Conservation (phyloP, 2,329 filamentous ascomycete genomes). For the Sporothrix schenckii region DNA sequence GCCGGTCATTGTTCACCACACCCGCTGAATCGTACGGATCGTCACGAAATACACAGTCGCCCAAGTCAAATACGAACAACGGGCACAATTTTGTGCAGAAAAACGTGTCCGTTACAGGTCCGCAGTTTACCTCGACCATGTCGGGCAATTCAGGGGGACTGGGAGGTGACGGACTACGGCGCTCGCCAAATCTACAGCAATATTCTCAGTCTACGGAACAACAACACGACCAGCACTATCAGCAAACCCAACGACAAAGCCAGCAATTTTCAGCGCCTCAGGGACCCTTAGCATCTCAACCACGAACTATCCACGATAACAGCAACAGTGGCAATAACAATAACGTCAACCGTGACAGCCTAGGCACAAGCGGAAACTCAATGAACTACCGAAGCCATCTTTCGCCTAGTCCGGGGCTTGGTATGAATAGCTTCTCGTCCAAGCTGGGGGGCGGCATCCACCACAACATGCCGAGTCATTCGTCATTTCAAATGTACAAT, state of each 20-base stretch:
- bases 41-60: constrained; percentile 31
- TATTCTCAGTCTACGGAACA: background rate
- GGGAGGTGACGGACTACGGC: constrained; percentile 17
- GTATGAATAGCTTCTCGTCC: constrained; percentile 24
- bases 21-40: constrained; percentile 23
- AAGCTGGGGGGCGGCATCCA: constrained; percentile 24
- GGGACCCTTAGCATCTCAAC: background rate
- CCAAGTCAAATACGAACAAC: constrained; percentile 17
- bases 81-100: constrained; percentile 24
- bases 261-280: constrained; percentile 7
- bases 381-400: constrained; percentile 29
- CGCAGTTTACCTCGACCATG: constrained; percentile 26
- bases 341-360: constrained; percentile 2
- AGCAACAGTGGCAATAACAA: constrained; percentile 4
- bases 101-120: background rate
- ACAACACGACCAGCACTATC: constrained; percentile 21
- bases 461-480: constrained; percentile 10
- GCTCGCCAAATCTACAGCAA: constrained; percentile 19
- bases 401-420: constrained; percentile 19
- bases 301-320: constrained; percentile 10
- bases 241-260: constrained; percentile 20
- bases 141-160: constrained; percentile 12
- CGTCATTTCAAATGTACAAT: constrained; percentile 29
- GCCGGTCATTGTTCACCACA: constrained; percentile 26
- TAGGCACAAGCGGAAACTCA: background rate